These are phyloP conservation scores for Morella rubra DNA, from an alignment of 306 rosid genomes.

Conservation along the genomic window DNA sequence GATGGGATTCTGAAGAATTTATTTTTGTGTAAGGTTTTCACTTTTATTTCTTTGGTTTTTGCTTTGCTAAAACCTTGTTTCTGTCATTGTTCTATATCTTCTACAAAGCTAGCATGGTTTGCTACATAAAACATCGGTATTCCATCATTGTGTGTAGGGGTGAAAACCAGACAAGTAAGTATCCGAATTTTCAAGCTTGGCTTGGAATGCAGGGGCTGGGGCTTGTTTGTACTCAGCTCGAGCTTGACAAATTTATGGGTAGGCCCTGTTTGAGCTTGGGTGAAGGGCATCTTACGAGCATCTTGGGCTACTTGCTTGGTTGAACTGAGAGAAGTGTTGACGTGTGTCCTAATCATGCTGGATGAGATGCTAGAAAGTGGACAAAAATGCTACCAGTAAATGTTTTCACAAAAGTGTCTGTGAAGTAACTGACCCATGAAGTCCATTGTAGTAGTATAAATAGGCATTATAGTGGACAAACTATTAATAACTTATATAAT, in stretches of 20 bases:
- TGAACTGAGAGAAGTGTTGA: neutral
- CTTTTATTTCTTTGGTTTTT: neutral
- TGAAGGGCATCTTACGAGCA: neutral
- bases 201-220: neutral
- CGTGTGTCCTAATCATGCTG: neutral
- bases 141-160: neutral
- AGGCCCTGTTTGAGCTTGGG: neutral
- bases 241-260: neutral
- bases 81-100: conserved; percentile 2
- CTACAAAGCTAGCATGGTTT: neutral
- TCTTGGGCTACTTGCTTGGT: neutral
- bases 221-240: neutral
- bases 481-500: neutral
- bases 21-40: conserved; percentile 64
- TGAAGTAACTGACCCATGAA: neutral
- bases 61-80: conserved; percentile 5
- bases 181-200: neutral
- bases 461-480: neutral
- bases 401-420: neutral
- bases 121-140: neutral
- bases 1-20: conserved; percentile 85
- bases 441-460: neutral
- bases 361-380: neutral
- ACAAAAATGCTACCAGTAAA: neutral
- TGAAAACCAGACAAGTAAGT: neutral